Base-by-base conservation (phyloP, 306 rosid genomes). In the Echinosophora koreensis region DNA sequence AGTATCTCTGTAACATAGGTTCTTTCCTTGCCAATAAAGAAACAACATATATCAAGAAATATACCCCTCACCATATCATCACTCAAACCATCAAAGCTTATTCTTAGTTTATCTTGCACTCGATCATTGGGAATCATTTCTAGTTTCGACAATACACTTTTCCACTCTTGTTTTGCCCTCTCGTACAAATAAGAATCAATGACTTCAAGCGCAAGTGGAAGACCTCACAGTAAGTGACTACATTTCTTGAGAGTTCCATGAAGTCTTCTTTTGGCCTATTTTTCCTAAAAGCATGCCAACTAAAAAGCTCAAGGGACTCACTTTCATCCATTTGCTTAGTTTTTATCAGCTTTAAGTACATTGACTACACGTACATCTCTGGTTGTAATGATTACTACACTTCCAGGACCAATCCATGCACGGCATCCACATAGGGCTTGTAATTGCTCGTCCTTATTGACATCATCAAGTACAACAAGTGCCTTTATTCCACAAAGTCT, bases 21-120 rank as follows among this genome's bases (percentile, higher is more conserved):
- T 18, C 8, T 56, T 0, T 82, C 52, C 76, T 71, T 73, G 1
- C 87, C 87, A 0, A 80, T 65, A 44, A 87, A 84, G 71, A 82
- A 87, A 64, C 85, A 82, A 15, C 82, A 73, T 22, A 87, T 57
- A 41, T 87, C 87, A 17, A 82, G 85, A 18, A 87, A 87, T 49
- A 82, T 82, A 27, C 65, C 84, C 49, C 46, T 77, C 2, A 30
- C 28, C 22, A 30, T 59, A 0, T 47, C 14, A 68, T 68, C 71
- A 5, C 30, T 38, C 4, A 80, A 30, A 4, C 80, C 80, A 27
- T 80, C 68, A 14, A 4, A 80, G 52, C 84, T 80, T 34, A 80
- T 65, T 56, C 9, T 80, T 0, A 80, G 47, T 27, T 41, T 82
- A 52, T 55, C 27, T 4, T 82, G 85, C 5, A 87, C 55, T 39